Evolutionary conservation across 495 filamentous ascomycete genomes (phyloP).

Genomic region (Aspergillus biplanus): DNA sequence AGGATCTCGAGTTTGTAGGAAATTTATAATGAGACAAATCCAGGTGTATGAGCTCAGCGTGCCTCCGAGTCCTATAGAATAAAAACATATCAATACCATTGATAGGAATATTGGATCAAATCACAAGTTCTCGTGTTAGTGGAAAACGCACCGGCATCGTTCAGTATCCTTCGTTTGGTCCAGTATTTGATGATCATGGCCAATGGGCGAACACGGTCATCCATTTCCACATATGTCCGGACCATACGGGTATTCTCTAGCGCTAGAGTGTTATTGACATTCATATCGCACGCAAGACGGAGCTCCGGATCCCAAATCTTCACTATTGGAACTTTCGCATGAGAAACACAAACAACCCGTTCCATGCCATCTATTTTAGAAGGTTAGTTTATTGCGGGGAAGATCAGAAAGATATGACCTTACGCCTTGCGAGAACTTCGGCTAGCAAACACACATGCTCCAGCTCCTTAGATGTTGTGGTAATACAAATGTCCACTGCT

Average conservation of each 20-base stretch:
- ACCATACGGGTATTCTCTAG: conserved; percentile 98
- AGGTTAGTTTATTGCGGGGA: conserved; percentile 16
- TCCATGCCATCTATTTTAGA: conserved; percentile 82
- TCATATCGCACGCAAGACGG: conserved; percentile 92
- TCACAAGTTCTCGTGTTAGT: neutral
- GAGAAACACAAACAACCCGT: conserved; percentile 87
- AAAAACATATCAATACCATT: conserved; percentile 12
- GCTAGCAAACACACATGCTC: conserved; percentile 88
- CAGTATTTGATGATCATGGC: conserved; percentile 98
- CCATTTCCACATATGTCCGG: conserved; percentile 93
- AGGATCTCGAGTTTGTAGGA: conserved; percentile 86
- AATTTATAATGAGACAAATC: conserved; percentile 98
- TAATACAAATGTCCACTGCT: conserved; percentile 95
- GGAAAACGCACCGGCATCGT: conserved; percentile 81
- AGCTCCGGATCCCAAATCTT: conserved; percentile 98
- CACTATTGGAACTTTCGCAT: conserved; percentile 96
- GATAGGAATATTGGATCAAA: neutral
- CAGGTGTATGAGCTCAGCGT: conserved; percentile 99
- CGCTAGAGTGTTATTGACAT: conserved; percentile 94
- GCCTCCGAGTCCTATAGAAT: conserved; percentile 76
- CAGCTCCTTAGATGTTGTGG: conserved; percentile 80
- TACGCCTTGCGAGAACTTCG: conserved; percentile 81
- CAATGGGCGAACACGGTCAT: conserved; percentile 84
- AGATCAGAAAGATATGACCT: conserved; percentile 32
- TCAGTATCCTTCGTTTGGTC: conserved; percentile 89